Conservation (phyloP, 345 rosid species). For the Xanthoceras sorbifolium region DNA sequence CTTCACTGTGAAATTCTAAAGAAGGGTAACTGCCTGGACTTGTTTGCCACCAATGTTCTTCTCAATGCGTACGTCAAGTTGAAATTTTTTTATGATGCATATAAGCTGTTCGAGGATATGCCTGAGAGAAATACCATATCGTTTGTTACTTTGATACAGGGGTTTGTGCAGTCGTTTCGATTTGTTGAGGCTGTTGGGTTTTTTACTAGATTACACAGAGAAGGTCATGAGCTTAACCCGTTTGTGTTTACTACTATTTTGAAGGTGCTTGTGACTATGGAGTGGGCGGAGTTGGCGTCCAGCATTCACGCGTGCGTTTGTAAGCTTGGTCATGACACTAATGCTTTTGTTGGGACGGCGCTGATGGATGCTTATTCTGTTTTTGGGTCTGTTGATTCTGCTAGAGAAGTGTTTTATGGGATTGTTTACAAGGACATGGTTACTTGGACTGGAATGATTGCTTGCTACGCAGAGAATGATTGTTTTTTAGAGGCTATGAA, state of each 20-base stretch:
- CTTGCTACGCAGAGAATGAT: constrained; percentile 74
- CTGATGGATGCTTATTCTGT: constrained; percentile 70
- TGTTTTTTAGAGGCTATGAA: constrained; percentile 53
- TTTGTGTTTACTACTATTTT: constrained; percentile 70
- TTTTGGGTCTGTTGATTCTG: constrained; percentile 49
- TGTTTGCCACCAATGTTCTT: constrained; percentile 65
- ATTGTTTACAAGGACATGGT: constrained; percentile 67
- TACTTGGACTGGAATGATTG: constrained; percentile 79
- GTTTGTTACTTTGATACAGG: constrained; percentile 62
- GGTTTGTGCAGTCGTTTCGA: constrained; percentile 30
- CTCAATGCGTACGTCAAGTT: constrained; percentile 52
- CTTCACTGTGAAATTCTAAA: constrained; percentile 61
- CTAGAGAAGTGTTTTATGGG: constrained; percentile 67
- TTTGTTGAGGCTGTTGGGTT: constrained; percentile 47
- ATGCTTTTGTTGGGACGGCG: constrained; percentile 81
- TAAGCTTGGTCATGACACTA: constrained; percentile 68
- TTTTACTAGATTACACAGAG: constrained; percentile 57
- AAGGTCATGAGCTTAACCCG: constrained; percentile 77
- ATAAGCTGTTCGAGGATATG: constrained; percentile 71
- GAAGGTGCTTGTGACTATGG: constrained; percentile 58
- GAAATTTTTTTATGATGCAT: constrained; percentile 40
- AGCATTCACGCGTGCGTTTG: constrained; percentile 60
- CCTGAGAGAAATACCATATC: constrained; percentile 63
- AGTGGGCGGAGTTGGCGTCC: constrained; percentile 46
- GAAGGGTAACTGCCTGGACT: constrained; percentile 72